Conservation (phyloP, 2,329 filamentous ascomycete species). For the Apiospora saccharicola region DNA sequence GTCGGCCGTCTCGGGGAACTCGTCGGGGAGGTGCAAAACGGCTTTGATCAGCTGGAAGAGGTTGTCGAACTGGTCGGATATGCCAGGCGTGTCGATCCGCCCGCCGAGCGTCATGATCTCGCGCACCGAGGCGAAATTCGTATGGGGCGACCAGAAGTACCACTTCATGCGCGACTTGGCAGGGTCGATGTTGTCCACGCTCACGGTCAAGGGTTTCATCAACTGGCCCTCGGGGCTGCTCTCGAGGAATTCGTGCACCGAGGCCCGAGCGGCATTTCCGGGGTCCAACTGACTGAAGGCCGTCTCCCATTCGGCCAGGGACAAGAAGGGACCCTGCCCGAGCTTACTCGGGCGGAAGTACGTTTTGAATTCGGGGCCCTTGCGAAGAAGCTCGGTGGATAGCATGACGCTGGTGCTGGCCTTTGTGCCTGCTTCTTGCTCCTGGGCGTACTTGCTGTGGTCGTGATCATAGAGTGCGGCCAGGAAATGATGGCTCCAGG, state of each 20-base stretch:
- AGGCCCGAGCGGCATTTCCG: neutral
- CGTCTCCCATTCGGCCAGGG: constrained; percentile 22
- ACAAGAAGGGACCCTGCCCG: neutral
- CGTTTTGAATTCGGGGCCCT: constrained; percentile 27
- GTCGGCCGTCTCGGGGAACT: constrained; percentile 15
- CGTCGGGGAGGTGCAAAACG: constrained; percentile 25
- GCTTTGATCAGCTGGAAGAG: neutral
- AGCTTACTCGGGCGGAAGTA: constrained; percentile 33
- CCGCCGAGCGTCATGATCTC: constrained; percentile 38
- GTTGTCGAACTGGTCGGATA: constrained; percentile 26
- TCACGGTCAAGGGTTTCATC: neutral
- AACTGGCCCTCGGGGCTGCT: neutral
- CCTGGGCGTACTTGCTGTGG: constrained; percentile 25
- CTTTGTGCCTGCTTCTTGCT: constrained; percentile 23
- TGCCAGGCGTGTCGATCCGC: neutral
- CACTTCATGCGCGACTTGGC: constrained; percentile 31
- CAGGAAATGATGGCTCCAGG: constrained; percentile 31
- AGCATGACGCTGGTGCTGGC: constrained; percentile 23
- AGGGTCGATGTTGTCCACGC: constrained; percentile 27
- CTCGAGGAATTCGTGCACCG: neutral
- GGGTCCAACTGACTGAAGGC: neutral
- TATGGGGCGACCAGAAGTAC: constrained; percentile 33
- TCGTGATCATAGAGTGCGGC: constrained; percentile 29
- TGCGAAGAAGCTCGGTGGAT: no score
- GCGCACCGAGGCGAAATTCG: constrained; percentile 34